phyloP scores from a whole-genome alignment of 2,329 filamentous ascomycete species.

The Ophiostoma sp. region DNA sequence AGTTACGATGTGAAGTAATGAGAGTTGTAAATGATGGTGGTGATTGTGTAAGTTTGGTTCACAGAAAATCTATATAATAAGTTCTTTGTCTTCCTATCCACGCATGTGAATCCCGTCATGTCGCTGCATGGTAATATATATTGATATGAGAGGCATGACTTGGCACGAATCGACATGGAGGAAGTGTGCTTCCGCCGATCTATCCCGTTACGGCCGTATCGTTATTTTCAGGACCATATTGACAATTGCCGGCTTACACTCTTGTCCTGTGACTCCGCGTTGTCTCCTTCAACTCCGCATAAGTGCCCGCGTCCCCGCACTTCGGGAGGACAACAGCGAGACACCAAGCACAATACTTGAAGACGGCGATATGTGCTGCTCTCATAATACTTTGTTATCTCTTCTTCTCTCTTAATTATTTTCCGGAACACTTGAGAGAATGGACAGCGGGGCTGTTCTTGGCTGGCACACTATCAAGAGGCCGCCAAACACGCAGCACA shows the following conservation, averaged over 20 bases:
- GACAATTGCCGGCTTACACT: background rate
- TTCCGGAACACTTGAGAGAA: background rate
- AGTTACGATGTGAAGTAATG: background rate
- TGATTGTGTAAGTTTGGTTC: background rate
- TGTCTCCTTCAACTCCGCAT: background rate
- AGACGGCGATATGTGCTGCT: no score
- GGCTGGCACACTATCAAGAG: background rate
- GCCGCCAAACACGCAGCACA: background rate
- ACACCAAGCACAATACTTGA: background rate
- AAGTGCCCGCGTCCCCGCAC: background rate
- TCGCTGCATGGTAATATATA: background rate
- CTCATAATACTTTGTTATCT: background rate
- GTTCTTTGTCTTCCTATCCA: no score
- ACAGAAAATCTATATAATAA: no score
- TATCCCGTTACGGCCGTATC: background rate
- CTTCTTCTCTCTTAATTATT: background rate
- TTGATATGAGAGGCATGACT: background rate
- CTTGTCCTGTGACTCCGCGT: background rate
- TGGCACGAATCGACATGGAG: background rate
- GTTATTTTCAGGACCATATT: background rate
- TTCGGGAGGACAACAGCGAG: constrained; percentile 2
- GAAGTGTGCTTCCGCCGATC: constrained; percentile 6
- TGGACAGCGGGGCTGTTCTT: background rate
- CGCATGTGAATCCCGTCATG: no score
- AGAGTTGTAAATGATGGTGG: background rate